These are phyloP conservation scores for Xanthoconium stramineum DNA, from an alignment of 768 basidiomycete genomes.

Conservation along the genomic window DNA sequence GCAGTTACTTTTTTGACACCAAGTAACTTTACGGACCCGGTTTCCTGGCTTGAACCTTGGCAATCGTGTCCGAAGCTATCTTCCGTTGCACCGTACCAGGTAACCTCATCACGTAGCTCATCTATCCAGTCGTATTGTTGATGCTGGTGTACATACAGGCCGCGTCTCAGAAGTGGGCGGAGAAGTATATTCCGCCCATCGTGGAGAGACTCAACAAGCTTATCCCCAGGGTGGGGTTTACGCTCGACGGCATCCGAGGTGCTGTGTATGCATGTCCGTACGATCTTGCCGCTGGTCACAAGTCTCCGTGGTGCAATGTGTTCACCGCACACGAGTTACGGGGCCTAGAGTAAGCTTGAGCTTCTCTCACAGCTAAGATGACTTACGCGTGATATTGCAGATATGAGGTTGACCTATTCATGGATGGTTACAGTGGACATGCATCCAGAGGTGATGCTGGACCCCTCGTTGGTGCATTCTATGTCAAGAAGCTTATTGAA, in stretches of 20 bases:
- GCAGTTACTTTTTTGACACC: slow-evolving; percentile 27
- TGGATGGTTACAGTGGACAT: slow-evolving; percentile 35
- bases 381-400: slow-evolving; percentile 7
- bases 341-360: slow-evolving; percentile 34
- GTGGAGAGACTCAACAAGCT: slow-evolving; percentile 33
- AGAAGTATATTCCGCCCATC: slow-evolving; percentile 37
- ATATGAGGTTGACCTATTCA: slow-evolving; percentile 37
- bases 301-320: slow-evolving; percentile 39
- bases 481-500: slow-evolving; percentile 38
- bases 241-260: slow-evolving; percentile 32
- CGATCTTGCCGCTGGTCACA: slow-evolving; percentile 34
- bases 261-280: slow-evolving; percentile 42
- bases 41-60: slow-evolving; percentile 41
- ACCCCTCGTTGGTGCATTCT: slow-evolving; percentile 36
- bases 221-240: slow-evolving; percentile 32
- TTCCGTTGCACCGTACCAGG: background rate
- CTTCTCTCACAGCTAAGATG: background rate
- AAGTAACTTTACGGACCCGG: slow-evolving; percentile 30
- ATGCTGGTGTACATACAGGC: slow-evolving; percentile 4
- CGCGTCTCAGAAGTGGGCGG: slow-evolving; percentile 28
- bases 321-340: slow-evolving; percentile 35
- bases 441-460: slow-evolving; percentile 28
- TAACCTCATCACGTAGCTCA: background rate
- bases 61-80: slow-evolving; percentile 28
- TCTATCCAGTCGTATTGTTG: background rate